Evolutionary conservation across 2,329 filamentous ascomycete genomes (phyloP).

Genomic region (Colletotrichum karsti): DNA sequence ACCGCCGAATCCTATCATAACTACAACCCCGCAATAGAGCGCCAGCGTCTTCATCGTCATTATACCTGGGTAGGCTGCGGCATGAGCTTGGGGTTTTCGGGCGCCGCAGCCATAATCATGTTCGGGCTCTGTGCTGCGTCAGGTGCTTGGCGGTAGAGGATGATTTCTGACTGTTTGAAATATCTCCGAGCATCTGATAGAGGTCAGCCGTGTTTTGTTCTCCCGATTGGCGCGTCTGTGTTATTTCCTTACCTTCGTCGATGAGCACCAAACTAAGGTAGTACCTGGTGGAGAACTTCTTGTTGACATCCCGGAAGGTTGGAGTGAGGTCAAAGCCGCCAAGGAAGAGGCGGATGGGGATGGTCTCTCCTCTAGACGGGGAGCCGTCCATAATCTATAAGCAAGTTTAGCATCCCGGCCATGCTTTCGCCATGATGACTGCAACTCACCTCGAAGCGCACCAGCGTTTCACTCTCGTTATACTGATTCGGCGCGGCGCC

Average conservation of each 20-base stretch:
- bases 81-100: constrained; percentile 55
- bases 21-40: not conserved
- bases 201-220: constrained; percentile 28
- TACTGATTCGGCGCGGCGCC: constrained; percentile 98
- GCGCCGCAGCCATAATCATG: constrained; percentile 47
- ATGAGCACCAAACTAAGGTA: constrained; percentile 96
- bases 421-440: not conserved
- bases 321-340: constrained; percentile 97
- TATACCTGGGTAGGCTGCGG: constrained; percentile 38
- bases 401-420: constrained; percentile 6
- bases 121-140: constrained; percentile 57
- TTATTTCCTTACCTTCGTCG: constrained; percentile 82
- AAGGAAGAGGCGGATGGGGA: constrained; percentile 95
- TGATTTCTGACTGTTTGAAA: constrained; percentile 99
- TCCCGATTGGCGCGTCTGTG: constrained; percentile 17
- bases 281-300: constrained; percentile 98
- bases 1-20: constrained; percentile 17
- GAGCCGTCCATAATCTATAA: constrained; percentile 96
- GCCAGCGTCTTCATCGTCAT: not conserved
- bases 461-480: constrained; percentile 98
- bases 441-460: constrained; percentile 83
- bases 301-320: constrained; percentile 99
- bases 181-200: constrained; percentile 89
- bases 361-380: constrained; percentile 93
- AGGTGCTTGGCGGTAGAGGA: constrained; percentile 86